phyloP scores from a whole-genome alignment of 768 basidiomycete species.

The Suillus subalutaceus region DNA sequence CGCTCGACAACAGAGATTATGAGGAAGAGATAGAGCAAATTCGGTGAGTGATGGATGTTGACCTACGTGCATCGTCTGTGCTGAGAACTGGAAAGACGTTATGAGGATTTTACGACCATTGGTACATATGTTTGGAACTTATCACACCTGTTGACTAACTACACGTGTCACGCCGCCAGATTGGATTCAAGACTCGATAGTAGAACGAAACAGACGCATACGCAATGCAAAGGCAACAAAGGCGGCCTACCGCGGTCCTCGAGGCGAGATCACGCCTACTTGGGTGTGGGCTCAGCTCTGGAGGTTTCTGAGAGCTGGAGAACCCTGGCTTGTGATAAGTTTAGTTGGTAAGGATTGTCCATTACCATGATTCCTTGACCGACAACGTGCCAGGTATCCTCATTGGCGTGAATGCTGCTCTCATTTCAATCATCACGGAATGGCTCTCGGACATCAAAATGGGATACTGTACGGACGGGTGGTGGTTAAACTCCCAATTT shows the following conservation, averaged over 20 bases:
- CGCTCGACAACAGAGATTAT: conserved; percentile 41
- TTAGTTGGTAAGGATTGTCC: conserved; percentile 72
- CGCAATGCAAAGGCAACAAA: conserved; percentile 49
- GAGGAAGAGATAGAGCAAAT: conserved; percentile 72
- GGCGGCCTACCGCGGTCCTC: conserved; percentile 49
- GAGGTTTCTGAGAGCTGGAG: conserved; percentile 66
- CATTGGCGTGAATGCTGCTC: conserved; percentile 92
- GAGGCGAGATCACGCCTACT: conserved; percentile 51
- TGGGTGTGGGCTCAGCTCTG: conserved; percentile 67
- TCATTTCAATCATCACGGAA: conserved; percentile 93
- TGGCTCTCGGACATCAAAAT: conserved; percentile 99
- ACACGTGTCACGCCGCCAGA: conserved; percentile 49
- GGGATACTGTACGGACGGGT: conserved; percentile 94
- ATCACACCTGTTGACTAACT: conserved; percentile 15
- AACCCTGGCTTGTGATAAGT: conserved; percentile 91
- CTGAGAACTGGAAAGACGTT: conserved; percentile 58
- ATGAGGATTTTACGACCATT: conserved; percentile 95
- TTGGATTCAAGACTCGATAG: conserved; percentile 95
- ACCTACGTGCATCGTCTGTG: not conserved
- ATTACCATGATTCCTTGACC: not conserved
- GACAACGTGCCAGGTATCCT: conserved; percentile 60
- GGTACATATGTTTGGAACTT: conserved; percentile 50
- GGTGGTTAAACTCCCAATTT: conserved; percentile 98
- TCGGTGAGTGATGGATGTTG: conserved; percentile 42
- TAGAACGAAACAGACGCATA: conserved; percentile 81